phyloP scores from a whole-genome alignment of 2,329 filamentous ascomycete species.

The Fusarium tjaetaba region DNA sequence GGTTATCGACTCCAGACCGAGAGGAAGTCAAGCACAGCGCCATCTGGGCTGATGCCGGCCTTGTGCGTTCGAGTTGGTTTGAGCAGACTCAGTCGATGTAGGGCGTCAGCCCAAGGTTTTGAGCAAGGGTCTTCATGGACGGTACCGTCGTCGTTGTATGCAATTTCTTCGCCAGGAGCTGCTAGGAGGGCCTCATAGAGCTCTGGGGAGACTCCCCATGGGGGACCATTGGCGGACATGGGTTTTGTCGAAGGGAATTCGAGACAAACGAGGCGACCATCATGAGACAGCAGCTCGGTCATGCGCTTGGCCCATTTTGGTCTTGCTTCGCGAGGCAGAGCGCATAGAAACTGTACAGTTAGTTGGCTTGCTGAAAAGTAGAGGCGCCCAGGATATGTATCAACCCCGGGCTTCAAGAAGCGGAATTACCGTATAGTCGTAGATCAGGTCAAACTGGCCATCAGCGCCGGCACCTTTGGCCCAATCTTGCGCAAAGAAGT shows the following conservation, averaged over 20 bases:
- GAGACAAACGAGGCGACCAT: slow-evolving; percentile 69
- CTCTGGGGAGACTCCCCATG: slow-evolving; percentile 74
- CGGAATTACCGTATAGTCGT: slow-evolving; percentile 67
- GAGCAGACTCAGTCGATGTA: slow-evolving; percentile 59
- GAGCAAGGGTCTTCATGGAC: slow-evolving; percentile 54
- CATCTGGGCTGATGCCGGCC: slow-evolving; percentile 56
- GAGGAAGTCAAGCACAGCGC: slow-evolving; percentile 61
- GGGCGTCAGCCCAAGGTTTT: slow-evolving; percentile 51
- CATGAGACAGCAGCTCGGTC: slow-evolving; percentile 58
- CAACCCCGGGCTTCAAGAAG: neutral
- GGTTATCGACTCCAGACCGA: slow-evolving; percentile 60
- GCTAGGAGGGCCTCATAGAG: slow-evolving; percentile 78
- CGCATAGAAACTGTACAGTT: slow-evolving; percentile 66
- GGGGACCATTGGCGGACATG: slow-evolving; percentile 72
- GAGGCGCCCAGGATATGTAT: neutral
- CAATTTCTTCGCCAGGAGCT: slow-evolving; percentile 73
- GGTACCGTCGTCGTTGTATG: slow-evolving; percentile 61
- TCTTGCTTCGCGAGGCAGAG: slow-evolving; percentile 64
- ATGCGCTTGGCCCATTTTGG: slow-evolving; percentile 65
- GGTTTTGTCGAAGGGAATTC: slow-evolving; percentile 83
- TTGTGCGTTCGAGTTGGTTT: slow-evolving; percentile 62
- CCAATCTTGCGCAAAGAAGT: slow-evolving; percentile 75
- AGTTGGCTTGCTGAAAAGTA: slow-evolving; percentile 18
- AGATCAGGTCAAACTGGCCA: slow-evolving; percentile 71
- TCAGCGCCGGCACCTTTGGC: slow-evolving; percentile 53